Evolutionary conservation across 352 stramenopile species (phyloP).

Genomic region (Globisporangium carolinianum): DNA sequence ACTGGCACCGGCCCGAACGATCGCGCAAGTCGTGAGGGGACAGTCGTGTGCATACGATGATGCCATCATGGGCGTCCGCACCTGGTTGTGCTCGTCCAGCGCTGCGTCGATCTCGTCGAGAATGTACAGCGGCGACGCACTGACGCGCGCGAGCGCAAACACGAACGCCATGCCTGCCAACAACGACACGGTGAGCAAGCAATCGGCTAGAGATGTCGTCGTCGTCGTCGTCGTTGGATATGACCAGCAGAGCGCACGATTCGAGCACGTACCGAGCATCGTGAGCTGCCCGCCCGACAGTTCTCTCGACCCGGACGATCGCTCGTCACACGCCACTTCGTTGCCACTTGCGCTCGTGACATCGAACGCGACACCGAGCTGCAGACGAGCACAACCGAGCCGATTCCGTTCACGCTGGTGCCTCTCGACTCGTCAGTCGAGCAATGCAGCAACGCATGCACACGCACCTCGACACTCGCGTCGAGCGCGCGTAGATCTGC

Average conservation of each 20-base stretch:
- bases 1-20: slow-evolving; percentile 5
- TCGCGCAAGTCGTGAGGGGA: not conserved
- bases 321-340: not conserved
- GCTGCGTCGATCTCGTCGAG: slow-evolving; percentile 38
- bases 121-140: slow-evolving; percentile 30
- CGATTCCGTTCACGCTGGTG: too few relatives aligned
- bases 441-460: not conserved
- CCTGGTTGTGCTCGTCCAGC: slow-evolving; percentile 36
- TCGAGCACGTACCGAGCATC: slow-evolving; percentile 21
- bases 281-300: slow-evolving; percentile 34
- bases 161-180: slow-evolving; percentile 31
- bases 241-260: too few relatives aligned
- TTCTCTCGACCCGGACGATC: slow-evolving; percentile 10
- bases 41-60: not conserved
- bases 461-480: slow-evolving; percentile 17
- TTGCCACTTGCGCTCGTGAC: not conserved
- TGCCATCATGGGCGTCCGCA: slow-evolving; percentile 2
- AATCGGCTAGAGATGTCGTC: too few relatives aligned
- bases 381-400: not conserved
- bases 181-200: not conserved
- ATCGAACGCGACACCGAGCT: not conserved
- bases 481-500: slow-evolving; percentile 7
- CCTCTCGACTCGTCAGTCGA: too few relatives aligned
- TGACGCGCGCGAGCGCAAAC: slow-evolving; percentile 30
- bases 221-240: too few relatives aligned